Percentiles rank a stretch among this genome's conserved stretches.
Evolutionary conservation across 1,284 basidiomycete genomes (phyloP).

Genomic region (Ceratobasidium sp.): DNA sequence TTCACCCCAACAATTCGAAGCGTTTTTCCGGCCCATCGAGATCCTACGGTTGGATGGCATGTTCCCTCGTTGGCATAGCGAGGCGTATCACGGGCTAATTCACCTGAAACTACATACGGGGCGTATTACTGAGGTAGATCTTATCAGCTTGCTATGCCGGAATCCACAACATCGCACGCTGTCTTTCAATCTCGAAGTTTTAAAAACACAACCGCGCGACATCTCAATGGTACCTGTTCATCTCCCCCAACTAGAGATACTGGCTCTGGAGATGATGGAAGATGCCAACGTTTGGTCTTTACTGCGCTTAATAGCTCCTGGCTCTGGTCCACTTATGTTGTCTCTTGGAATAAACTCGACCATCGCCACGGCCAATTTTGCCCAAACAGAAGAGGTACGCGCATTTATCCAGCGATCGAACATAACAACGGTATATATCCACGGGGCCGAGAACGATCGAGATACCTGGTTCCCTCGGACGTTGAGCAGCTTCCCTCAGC

Average conservation of each 20-base stretch:
- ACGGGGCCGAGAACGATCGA: background rate
- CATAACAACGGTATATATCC: background rate
- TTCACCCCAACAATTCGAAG: background rate
- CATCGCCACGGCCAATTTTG: no score
- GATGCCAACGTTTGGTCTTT: background rate
- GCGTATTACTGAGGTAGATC: background rate
- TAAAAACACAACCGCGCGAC: background rate
- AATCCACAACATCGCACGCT: background rate
- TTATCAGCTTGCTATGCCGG: background rate
- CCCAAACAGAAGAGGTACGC: no score
- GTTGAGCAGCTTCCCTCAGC: background rate
- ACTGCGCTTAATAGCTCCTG: slow-evolving; percentile 4
- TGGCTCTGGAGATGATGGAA: background rate
- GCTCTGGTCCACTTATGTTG: background rate
- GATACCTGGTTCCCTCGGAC: background rate
- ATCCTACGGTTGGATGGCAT: background rate
- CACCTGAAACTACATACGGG: background rate
- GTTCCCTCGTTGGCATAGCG: background rate
- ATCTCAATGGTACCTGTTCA: background rate
- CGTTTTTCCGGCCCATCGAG: background rate
- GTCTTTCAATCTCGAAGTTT: background rate
- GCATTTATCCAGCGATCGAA: background rate
- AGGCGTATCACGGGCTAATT: slow-evolving; percentile 5
- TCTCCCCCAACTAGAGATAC: background rate
- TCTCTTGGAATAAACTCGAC: no score